A percentile compares a stretch with the other conserved stretches of the same genome.
Conservation (phyloP, 768 basidiomycete genomes). For the Mycena galopus region DNA sequence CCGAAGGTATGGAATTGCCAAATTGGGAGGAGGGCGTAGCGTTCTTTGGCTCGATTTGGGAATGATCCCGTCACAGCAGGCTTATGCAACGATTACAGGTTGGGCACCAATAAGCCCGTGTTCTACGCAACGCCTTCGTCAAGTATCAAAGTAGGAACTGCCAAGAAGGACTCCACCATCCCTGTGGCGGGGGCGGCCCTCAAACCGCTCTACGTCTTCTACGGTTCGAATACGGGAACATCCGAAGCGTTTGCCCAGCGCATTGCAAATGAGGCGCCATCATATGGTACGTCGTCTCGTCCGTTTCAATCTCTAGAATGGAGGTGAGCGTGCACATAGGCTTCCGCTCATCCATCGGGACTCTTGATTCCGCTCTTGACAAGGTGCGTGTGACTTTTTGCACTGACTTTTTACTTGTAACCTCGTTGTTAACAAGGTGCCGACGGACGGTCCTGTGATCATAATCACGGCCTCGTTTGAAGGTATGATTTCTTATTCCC, state of each 20-base stretch:
- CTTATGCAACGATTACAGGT: too few relatives aligned
- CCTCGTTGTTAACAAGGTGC: too few relatives aligned
- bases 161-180: not conserved
- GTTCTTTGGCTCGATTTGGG: too few relatives aligned
- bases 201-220: constrained; percentile 47
- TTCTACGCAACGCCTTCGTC: constrained; percentile 26
- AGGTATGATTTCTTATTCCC: constrained; percentile 33
- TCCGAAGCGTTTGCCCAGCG: constrained; percentile 55
- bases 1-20: too few relatives aligned
- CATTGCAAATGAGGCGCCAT: not conserved
- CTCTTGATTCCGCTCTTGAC: constrained; percentile 54
- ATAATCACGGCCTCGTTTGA: constrained; percentile 64
- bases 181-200: not conserved
- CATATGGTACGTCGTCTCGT: not conserved
- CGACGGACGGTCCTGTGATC: constrained; percentile 60
- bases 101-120: constrained; percentile 31
- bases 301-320: not conserved
- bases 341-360: constrained; percentile 52
- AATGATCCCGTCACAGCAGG: too few relatives aligned
- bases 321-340: constrained; percentile 40
- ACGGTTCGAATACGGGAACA: constrained; percentile 57
- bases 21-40: too few relatives aligned
- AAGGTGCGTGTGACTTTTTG: too few relatives aligned
- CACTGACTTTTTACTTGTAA: too few relatives aligned
- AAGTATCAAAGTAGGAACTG: not conserved